Evolutionary conservation across 441 rosid genomes (phyloP).

Genomic region (Kokia cookei): DNA sequence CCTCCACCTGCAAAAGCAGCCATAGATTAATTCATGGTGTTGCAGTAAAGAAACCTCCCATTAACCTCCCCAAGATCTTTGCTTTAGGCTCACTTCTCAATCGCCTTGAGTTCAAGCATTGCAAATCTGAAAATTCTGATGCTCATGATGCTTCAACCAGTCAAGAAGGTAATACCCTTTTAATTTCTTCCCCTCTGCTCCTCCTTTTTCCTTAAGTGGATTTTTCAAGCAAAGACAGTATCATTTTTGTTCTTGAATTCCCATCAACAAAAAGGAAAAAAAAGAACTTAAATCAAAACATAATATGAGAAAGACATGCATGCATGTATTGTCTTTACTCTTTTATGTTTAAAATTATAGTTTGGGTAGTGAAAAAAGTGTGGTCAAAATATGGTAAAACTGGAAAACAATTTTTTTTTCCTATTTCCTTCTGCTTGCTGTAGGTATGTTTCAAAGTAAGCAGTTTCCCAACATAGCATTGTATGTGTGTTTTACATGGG

Average conservation of each 20-base stretch:
- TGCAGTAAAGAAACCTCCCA: slow-evolving; percentile 31
- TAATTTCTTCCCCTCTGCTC: neutral
- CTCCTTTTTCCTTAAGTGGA: neutral
- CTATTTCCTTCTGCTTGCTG: no score
- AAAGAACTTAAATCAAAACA: neutral
- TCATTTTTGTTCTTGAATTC: neutral
- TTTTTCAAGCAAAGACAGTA: neutral
- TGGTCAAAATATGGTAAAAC: slow-evolving; percentile 7
- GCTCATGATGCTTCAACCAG: slow-evolving; percentile 45
- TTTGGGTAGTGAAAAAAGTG: slow-evolving; percentile 13
- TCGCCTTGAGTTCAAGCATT: slow-evolving; percentile 67
- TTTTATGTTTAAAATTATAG: neutral
- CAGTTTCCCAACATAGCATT: neutral
- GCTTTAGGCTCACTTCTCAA: slow-evolving; percentile 63
- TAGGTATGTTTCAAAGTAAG: neutral
- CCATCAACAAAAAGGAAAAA: neutral
- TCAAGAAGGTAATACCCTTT: slow-evolving; percentile 62
- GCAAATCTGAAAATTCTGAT: slow-evolving; percentile 39
- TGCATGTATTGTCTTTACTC: neutral
- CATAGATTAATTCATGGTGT: slow-evolving; percentile 3
- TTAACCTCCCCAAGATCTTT: slow-evolving; percentile 60
- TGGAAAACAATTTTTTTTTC: neutral
- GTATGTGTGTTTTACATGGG: neutral
- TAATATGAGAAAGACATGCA: neutral
- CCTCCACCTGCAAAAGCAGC: slow-evolving; percentile 12